Evolutionary conservation across 257 asterid genomes (phyloP), one percentile per base, ranked within the genome.

Genomic region (Solanum etuberosum): DNA sequence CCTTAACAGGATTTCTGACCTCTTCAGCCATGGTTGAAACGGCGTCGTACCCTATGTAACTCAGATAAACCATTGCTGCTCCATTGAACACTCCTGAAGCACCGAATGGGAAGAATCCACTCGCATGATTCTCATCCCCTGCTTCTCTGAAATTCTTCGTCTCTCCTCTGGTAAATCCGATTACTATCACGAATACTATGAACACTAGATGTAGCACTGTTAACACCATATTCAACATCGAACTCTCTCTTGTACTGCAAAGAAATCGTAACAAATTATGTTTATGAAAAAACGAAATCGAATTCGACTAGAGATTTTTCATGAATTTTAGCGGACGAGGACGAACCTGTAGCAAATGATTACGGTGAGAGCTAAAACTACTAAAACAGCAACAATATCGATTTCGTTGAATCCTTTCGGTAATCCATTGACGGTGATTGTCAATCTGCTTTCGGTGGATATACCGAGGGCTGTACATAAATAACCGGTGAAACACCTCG

Each of bases 1-100:
- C 93, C 90, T 91, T 97, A 9, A 92, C 98, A 8, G 99, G 99
- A 48, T 93, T 89, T 71, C 54, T 91, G 4, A 97, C 98, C 80
- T 97, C 99, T 83, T 97, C 99, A 1, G 98, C 99, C 99, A 97
- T 94, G 16, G 99, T 95, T 0, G 99, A 94, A 63, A 97, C 99
- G 86, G 98, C 99, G 85, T 97, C 99, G 88, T 97, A 97, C 0
- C 99, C 99, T 9, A 97, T 97, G 90, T 94, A 97, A 90, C 99
- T 97, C 76, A 97, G 85, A 88, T 95, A 97, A 83, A 97, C 99
- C 97, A 92, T 83, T 5, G 99, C 98, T 20, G 99, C 98, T 2
- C 98, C 99, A 57, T 92, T 94, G 84, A 97, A 92, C 34, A 97
- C 97, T 8, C 99, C 99, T 8, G 98, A 89, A 5, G 87, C 94